Percentiles rank a stretch among this genome's conserved stretches.
phyloP scores from a whole-genome alignment of 148 eudicot genomes.

The Rhododendron mucronatum region DNA sequence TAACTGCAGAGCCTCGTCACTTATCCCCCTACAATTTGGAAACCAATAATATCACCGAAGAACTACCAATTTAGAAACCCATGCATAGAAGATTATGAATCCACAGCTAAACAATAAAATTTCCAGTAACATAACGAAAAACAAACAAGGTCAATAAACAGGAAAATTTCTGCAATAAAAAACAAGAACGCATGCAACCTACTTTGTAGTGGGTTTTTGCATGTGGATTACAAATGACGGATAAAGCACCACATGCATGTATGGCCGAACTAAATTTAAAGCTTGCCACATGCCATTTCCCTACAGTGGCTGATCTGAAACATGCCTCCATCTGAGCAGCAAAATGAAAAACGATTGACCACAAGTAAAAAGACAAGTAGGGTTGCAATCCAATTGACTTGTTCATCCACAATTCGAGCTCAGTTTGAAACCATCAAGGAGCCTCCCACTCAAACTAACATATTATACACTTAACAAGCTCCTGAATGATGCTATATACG shows the following conservation, averaged over 20 bases:
- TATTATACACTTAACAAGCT: not conserved
- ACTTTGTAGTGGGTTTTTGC: not conserved
- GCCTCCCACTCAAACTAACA: not conserved
- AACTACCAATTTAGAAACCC: constrained; percentile 4
- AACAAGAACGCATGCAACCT: not conserved
- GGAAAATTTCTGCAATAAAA: not conserved
- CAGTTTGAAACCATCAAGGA: not conserved
- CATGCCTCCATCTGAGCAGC: not conserved
- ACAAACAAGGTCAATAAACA: not conserved
- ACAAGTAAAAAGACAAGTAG: not conserved
- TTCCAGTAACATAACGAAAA: not conserved
- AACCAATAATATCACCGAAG: constrained; percentile 2
- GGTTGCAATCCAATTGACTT: not conserved
- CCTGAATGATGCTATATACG: not conserved
- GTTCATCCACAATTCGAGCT: not conserved
- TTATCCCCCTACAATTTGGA: constrained; percentile 62
- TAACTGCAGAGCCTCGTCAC: constrained; percentile 69
- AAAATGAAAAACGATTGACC: not conserved
- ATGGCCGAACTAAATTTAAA: not conserved
- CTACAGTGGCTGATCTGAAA: not conserved
- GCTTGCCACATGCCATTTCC: not conserved
- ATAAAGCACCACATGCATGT: not conserved
- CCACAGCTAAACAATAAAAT: not conserved
- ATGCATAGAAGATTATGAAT: not conserved
- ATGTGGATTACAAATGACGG: not conserved